Evolutionary conservation across 164 flowering plant species (phyloP), one percentile per base, ranked within the genome.

Genomic region (Magnolia sinica): DNA sequence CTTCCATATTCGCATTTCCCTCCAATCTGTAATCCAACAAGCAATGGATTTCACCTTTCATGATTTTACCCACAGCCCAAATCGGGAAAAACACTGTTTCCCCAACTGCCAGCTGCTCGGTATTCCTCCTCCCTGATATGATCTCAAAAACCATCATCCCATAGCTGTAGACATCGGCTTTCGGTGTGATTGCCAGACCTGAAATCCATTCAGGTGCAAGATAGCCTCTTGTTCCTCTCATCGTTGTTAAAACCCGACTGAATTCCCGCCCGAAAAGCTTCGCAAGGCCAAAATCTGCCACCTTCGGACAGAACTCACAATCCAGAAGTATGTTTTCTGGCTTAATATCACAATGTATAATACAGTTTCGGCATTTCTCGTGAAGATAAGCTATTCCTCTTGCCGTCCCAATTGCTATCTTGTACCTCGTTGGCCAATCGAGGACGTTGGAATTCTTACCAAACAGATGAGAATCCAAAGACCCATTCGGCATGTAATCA

Each of bases 401-500:
- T 27, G 29, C 29, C 0, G 29, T 27, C 2, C 29, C 29, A 27
- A 27, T 27, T 27, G 29, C 29, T 27, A 27, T 27, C 29, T 27
- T 27, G 70, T 65, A 74, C 49, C 76, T 74, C 20, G 71, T 74
- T 8, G 64, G 45, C 76, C 76, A 74, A 20, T 66, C 63, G 9
- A 74, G 23, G 20, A 22, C 2, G 37, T 52, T 20, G 1, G 73
- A 19, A 45, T 72, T 63, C 23, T 78, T 10, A 27, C 61, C 72
- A 73, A 87, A 87, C 69, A 87, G 74, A 76, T 77, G 78, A 8
- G 79, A 73, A 13, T 81, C 85, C 49, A 87, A 74, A 67, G 91
- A 88, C 8, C 87, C 85, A 3, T 84, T 87, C 1, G 86, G 86
- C 91, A 88, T 85, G 76, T 84, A 88, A 49, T 85, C 88, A 68